Conservation (phyloP, 352 stramenopile species). For the Pythium sp. region DNA sequence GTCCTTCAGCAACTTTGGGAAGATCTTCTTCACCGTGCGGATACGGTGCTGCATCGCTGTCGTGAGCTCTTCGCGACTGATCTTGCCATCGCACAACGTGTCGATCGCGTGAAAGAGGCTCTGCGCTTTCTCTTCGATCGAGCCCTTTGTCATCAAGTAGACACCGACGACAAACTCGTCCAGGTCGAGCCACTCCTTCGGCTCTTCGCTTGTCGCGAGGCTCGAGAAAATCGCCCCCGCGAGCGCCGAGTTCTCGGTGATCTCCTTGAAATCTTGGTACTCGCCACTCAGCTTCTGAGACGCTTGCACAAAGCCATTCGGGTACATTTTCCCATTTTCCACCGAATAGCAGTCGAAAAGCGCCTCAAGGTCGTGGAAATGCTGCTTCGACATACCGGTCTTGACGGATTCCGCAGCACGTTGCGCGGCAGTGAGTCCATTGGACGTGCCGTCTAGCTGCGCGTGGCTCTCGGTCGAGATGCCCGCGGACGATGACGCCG, state of each 20-base stretch:
- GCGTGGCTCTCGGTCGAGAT: background rate
- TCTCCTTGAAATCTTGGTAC: conserved; percentile 60
- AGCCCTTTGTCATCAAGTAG: conserved; percentile 80
- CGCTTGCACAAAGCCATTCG: conserved; percentile 58
- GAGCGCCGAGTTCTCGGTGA: conserved; percentile 59
- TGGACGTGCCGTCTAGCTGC: background rate
- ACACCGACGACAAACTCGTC: conserved; percentile 82
- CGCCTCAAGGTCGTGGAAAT: conserved; percentile 45
- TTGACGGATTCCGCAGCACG: conserved; percentile 32
- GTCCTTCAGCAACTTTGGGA: conserved; percentile 68
- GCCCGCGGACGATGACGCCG: background rate
- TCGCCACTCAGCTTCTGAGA: conserved; percentile 54
- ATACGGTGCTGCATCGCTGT: conserved; percentile 68
- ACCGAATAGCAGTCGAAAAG: conserved; percentile 54
- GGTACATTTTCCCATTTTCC: conserved; percentile 54
- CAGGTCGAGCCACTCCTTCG: conserved; percentile 65
- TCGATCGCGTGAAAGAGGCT: conserved; percentile 78
- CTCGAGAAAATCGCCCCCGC: conserved; percentile 74
- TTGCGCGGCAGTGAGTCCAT: conserved; percentile 16
- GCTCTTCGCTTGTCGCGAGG: conserved; percentile 48
- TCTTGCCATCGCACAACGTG: conserved; percentile 57
- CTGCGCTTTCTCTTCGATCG: conserved; percentile 75
- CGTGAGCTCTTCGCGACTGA: conserved; percentile 74
- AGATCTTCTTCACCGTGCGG: conserved; percentile 68
- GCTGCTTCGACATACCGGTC: conserved; percentile 48